Base-by-base conservation (phyloP, 176 grass and related monocot genomes). In the Eragrostis curvula region DNA sequence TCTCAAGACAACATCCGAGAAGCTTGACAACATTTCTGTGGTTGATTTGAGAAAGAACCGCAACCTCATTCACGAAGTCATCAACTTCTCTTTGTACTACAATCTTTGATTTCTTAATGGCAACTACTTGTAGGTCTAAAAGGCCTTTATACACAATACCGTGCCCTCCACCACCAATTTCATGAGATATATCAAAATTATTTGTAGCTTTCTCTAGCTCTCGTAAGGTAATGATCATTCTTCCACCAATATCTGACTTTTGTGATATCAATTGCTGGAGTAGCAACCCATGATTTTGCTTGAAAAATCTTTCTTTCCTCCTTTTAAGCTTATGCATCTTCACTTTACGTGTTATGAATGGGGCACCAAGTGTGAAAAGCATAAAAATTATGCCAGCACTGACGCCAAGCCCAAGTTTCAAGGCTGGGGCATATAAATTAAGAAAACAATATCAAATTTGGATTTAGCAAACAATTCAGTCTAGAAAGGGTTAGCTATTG, bases 131-230 rank as follows among this genome's bases (percentile, higher is more conserved):
- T n/a, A n/a, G n/a, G n/a, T n/a, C n/a, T n/a, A n/a, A n/a, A n/a
- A n/a, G n/a, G n/a, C n/a, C n/a, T n/a, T n/a, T n/a, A n/a, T n/a
- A n/a, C n/a, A n/a, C n/a, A n/a, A n/a, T n/a, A n/a, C n/a, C n/a
- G n/a, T n/a, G n/a, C n/a, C n/a, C n/a, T n/a, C n/a, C n/a, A n/a
- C n/a, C n/a, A n/a, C n/a, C n/a, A n/a, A n/a, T n/a, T n/a, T n/a
- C n/a, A n/a, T n/a, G n/a, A n/a, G n/a, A n/a, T n/a, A n/a, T n/a
- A n/a, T n/a, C n/a, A n/a, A n/a, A n/a, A n/a, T n/a, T n/a, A n/a
- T n/a, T n/a, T n/a, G n/a, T n/a, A n/a, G n/a, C 90, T 58, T 92
- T 88, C 65, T 88, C 66, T 16, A 92, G 66, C 8, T 88, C 86
- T 56, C 58, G 50, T 16, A 88, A 60, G 58, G 74, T 74, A 75